A percentile compares a stretch with the other conserved stretches of the same genome.
Evolutionary conservation across 768 basidiomycete genomes (phyloP).

Genomic region (Dictyophora rubrovolvata): DNA sequence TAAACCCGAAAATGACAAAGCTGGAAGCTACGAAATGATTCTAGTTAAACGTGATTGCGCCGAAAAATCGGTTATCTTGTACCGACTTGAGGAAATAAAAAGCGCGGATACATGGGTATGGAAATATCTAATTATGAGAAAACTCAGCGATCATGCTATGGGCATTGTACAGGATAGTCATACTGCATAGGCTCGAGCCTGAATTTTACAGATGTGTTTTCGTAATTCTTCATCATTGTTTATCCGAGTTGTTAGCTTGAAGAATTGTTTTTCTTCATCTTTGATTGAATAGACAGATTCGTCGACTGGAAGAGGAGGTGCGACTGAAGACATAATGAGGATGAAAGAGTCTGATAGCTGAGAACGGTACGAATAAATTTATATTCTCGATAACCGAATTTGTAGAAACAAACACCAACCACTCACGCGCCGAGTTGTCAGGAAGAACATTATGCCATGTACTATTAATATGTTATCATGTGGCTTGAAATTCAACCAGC

Average conservation of each 20-base stretch:
- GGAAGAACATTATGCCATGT: no score
- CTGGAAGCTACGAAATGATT: slow-evolving; percentile 8
- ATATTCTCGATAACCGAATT: no score
- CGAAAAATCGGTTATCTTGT: not conserved
- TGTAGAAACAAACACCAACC: no score
- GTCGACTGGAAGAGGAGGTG: not conserved
- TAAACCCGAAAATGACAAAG: slow-evolving; percentile 13
- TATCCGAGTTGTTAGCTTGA: slow-evolving; percentile 23
- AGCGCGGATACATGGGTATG: slow-evolving; percentile 21
- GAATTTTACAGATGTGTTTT: slow-evolving; percentile 24
- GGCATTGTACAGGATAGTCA: not conserved
- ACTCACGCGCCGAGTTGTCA: no score
- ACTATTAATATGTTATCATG: no score
- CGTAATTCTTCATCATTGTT: slow-evolving; percentile 21
- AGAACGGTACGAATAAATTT: no score
- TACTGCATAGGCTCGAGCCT: slow-evolving; percentile 24
- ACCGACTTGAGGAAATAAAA: slow-evolving; percentile 19
- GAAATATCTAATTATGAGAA: slow-evolving; percentile 14
- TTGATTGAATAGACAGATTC: slow-evolving; percentile 5
- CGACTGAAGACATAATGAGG: not conserved
- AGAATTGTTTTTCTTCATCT: slow-evolving; percentile 18
- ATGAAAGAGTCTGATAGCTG: not conserved
- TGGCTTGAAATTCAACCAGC: no score
- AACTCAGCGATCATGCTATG: not conserved
- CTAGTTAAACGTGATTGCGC: not conserved